A percentile compares a stretch with the other conserved stretches of the same genome.
phyloP scores from a whole-genome alignment of 164 flowering plant genomes.

The Vitis vinifera region DNA sequence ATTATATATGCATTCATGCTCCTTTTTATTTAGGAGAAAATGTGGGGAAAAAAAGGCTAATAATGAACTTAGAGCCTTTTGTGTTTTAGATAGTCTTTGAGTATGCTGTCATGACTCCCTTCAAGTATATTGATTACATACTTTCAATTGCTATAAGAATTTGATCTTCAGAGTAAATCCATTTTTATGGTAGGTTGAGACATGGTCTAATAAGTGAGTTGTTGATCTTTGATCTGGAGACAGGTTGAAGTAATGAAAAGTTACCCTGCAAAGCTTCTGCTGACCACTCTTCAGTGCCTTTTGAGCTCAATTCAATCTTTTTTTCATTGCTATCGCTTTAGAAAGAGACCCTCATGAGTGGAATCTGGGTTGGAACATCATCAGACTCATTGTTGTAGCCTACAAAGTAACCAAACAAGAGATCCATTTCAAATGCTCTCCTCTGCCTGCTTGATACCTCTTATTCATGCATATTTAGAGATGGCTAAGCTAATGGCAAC shows the following conservation, averaged over 20 bases:
- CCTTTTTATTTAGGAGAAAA: background rate
- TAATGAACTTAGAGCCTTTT: too few species aligned
- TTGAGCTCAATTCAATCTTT: conserved; percentile 25
- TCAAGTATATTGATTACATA: too few species aligned
- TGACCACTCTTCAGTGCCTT: conserved; percentile 28
- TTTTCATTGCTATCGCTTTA: conserved; percentile 20
- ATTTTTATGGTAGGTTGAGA: too few species aligned
- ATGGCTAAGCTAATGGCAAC: background rate
- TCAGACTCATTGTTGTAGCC: conserved; percentile 14
- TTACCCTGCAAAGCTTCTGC: conserved; percentile 26
- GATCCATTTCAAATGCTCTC: too few species aligned
- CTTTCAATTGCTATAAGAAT: too few species aligned
- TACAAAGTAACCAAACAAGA: conserved; percentile 24
- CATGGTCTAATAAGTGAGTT: background rate
- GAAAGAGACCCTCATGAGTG: conserved; percentile 28
- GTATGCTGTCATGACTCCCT: too few species aligned
- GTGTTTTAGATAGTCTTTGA: too few species aligned
- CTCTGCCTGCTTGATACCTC: too few species aligned
- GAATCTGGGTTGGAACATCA: conserved; percentile 34
- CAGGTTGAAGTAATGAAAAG: conserved; percentile 25
- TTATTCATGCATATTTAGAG: too few species aligned
- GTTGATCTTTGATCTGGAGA: background rate
- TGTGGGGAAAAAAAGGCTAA: background rate
- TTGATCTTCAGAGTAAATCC: too few species aligned
- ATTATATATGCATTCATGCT: background rate